These are phyloP conservation scores for Pontederia paniculata DNA, from an alignment of 176 grass and related monocot genomes.

Conservation along the genomic window DNA sequence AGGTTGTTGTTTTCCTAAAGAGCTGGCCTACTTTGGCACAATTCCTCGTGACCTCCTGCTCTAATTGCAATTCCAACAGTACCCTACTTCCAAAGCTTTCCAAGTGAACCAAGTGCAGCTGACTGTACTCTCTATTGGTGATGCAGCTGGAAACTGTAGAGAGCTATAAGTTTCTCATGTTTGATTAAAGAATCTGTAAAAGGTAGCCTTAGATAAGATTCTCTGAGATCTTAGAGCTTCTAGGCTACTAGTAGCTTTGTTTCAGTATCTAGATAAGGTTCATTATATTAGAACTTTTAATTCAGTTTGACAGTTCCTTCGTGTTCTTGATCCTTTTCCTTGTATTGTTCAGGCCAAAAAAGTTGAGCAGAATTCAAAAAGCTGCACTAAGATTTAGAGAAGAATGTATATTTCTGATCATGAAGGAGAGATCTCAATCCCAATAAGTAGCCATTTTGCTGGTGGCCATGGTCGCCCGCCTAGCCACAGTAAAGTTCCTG, in stretches of 20 bases:
- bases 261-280: too few relatives aligned
- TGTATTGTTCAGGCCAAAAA: conserved; percentile 12
- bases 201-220: not conserved
- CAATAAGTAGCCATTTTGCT: conserved; percentile 54
- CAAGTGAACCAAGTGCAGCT: too few relatives aligned
- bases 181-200: not conserved
- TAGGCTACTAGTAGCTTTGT: too few relatives aligned
- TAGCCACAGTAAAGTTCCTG: conserved; percentile 39
- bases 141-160: not conserved
- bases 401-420: conserved; percentile 75
- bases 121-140: too few relatives aligned
- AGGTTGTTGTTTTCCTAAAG: conserved; percentile 5
- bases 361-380: conserved; percentile 1
- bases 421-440: conserved; percentile 74
- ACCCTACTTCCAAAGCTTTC: not conserved
- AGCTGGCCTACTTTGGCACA: not conserved
- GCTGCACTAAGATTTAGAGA: conserved; percentile 9
- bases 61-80: not conserved
- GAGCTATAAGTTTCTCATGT: not conserved
- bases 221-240: not conserved
- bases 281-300: too few relatives aligned
- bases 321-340: conserved; percentile 2
- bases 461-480: conserved; percentile 24
- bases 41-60: not conserved
- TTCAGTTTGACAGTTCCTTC: not conserved